Percentiles rank a stretch among this genome's conserved stretches.
phyloP scores from a whole-genome alignment of 2,329 filamentous ascomycete genomes.

The Penicillium olsonii region DNA sequence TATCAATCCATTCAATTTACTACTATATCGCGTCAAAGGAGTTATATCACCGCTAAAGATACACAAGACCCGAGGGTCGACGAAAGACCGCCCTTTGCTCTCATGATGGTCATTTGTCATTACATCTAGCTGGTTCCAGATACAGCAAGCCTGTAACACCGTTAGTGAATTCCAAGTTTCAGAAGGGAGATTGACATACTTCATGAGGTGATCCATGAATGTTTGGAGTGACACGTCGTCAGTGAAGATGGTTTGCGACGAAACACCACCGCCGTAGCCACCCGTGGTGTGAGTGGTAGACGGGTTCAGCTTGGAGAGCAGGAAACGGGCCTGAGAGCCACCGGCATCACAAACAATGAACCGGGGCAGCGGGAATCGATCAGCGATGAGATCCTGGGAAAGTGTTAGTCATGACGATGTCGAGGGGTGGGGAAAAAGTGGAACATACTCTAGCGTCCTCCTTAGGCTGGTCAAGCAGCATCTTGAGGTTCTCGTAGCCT shows the following conservation, averaged over 20 bases:
- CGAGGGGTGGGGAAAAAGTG: not conserved
- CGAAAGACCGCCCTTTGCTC: slow-evolving; percentile 35
- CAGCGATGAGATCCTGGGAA: slow-evolving; percentile 83
- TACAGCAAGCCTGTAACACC: slow-evolving; percentile 47
- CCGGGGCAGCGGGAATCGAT: slow-evolving; percentile 94
- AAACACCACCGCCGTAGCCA: slow-evolving; percentile 85
- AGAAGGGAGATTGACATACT: slow-evolving; percentile 59
- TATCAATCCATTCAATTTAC: slow-evolving; percentile 33
- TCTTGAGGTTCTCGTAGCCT: slow-evolving; percentile 93
- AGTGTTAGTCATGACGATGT: slow-evolving; percentile 7
- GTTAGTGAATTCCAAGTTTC: slow-evolving; percentile 28
- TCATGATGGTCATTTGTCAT: slow-evolving; percentile 34
- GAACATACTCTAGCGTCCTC: slow-evolving; percentile 84
- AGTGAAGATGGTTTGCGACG: slow-evolving; percentile 97
- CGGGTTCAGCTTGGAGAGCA: slow-evolving; percentile 95
- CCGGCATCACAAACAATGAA: slow-evolving; percentile 99
- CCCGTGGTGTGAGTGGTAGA: slow-evolving; percentile 95
- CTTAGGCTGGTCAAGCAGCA: slow-evolving; percentile 86
- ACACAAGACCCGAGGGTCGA: slow-evolving; percentile 39
- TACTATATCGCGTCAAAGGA: slow-evolving; percentile 32
- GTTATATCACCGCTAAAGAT: slow-evolving; percentile 44
- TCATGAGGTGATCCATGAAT: slow-evolving; percentile 99
- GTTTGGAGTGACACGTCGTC: slow-evolving; percentile 97
- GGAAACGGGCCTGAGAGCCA: slow-evolving; percentile 94
- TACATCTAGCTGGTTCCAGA: slow-evolving; percentile 50